These are phyloP conservation scores for Racocetra persica DNA, from an alignment of 371 early-diverging fungal genomes.

Conservation along the genomic window DNA sequence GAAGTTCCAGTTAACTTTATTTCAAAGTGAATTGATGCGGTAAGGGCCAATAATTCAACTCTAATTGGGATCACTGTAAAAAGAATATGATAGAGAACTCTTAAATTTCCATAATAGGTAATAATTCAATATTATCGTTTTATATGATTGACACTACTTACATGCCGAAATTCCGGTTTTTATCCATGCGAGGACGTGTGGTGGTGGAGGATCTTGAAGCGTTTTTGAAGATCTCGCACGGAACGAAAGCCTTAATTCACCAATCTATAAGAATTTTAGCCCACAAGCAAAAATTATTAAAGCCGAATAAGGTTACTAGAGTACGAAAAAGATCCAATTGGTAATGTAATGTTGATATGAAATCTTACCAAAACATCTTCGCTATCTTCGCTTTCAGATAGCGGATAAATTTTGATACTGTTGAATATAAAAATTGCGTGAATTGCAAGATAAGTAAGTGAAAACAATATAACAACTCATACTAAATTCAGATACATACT, in stretches of 20 bases:
- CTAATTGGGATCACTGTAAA: conserved; percentile 25
- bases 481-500: conserved; percentile 13
- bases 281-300: not conserved
- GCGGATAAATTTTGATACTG: conserved; percentile 38
- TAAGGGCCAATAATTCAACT: conserved; percentile 27
- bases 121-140: too few species aligned
- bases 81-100: too few species aligned
- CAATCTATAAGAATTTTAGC: conserved; percentile 19
- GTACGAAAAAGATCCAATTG: not conserved
- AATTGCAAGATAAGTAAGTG: not conserved
- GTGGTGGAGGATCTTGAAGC: conserved; percentile 1
- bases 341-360: not conserved
- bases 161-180: conserved; percentile 39
- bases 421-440: not conserved
- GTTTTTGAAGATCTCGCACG: not conserved
- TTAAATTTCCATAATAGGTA: too few species aligned
- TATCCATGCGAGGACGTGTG: conserved; percentile 36
- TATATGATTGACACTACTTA: too few species aligned
- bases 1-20: conserved; percentile 19
- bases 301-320: not conserved
- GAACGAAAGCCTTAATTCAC: conserved; percentile 37
- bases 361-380: conserved; percentile 38
- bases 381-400: conserved; percentile 4
- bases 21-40: conserved; percentile 34
- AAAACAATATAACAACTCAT: not conserved